Evolutionary conservation across 345 rosid species (phyloP).

Genomic region (Xanthoceras sorbifolium): DNA sequence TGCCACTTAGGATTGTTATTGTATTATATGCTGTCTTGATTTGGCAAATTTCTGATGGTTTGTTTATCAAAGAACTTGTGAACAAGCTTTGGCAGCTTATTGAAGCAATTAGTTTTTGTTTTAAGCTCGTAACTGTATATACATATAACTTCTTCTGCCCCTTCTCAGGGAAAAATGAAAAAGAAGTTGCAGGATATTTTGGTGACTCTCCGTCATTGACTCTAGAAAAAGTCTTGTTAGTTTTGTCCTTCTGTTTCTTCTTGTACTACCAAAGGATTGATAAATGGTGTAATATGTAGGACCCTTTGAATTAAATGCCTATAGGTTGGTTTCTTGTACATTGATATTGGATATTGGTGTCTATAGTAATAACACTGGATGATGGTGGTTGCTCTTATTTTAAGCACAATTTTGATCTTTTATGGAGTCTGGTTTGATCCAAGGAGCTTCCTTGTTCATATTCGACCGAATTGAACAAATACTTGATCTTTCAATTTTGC

Average conservation of each 20-base stretch:
- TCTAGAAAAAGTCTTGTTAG: background rate
- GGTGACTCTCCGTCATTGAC: background rate
- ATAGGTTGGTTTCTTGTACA: background rate
- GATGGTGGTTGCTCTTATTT: background rate
- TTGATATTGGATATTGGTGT: background rate
- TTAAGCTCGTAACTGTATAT: background rate
- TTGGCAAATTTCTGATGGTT: constrained; percentile 9
- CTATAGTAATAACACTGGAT: background rate
- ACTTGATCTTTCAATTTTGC: background rate
- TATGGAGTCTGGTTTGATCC: constrained; percentile 14
- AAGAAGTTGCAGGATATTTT: background rate
- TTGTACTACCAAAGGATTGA: background rate
- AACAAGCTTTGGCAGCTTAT: background rate
- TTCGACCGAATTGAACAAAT: constrained; percentile 5
- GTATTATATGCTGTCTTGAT: background rate
- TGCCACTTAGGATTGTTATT: background rate
- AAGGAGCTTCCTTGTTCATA: constrained; percentile 2
- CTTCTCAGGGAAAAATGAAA: background rate
- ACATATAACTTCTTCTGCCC: background rate
- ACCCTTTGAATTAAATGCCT: background rate
- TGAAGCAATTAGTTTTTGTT: background rate
- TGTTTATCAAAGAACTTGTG: background rate
- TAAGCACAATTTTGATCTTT: background rate
- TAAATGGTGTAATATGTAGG: background rate
- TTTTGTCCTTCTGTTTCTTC: background rate